Base-by-base conservation (phyloP, 1,284 basidiomycete species). In the Earliella scabrosa region DNA sequence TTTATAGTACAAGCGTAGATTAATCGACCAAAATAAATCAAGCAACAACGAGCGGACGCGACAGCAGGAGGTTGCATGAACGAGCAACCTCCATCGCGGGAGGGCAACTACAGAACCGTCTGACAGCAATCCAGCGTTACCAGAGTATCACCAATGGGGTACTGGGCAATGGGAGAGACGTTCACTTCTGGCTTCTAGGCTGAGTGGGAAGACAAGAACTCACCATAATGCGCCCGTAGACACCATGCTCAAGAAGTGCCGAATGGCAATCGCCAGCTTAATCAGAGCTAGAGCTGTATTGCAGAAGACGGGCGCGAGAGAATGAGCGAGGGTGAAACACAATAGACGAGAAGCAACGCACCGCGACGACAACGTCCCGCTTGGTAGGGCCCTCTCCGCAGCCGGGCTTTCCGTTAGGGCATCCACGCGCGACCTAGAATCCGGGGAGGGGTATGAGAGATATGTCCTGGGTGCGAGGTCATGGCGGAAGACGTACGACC, bases 1-100 rank as follows among this genome's bases (percentile, higher is more conserved):
- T 32, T 27, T 62, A 62, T 54, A 45, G 45, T 62, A 62, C 60
- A 62, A 43, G 41, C 41, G 54, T 46, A 54, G 45, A 54, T 59
- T 56, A 59, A 54, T 56, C 44, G 55, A 57, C 52, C 43, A 36
- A 43, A 61, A 62, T 62, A 62, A 59, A 44, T 56, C 54, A 62
- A 50, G 54, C 45, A 57, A 56, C 49, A 61, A 59, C 2, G 60
- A 62, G 54, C 21, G 57, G 52, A 62, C 52, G 54, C 57, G 55
- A 57, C 57, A 57, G 51, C 50, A 54, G 39, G 40, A 27, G 11
- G 21, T 41, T 6, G 44, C 34, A 54, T 11, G 39, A 45, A 43
- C 21, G 27, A 45, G 27, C 23, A 40, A 43, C 40, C 44, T 32
- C 48, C 57, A 54, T 43, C 52, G 29, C 50, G 53, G 47, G 10